Evolutionary conservation across 257 asterid genomes (phyloP), one percentile per base, ranked within the genome.

Genomic region (Solanum dulcamara): DNA sequence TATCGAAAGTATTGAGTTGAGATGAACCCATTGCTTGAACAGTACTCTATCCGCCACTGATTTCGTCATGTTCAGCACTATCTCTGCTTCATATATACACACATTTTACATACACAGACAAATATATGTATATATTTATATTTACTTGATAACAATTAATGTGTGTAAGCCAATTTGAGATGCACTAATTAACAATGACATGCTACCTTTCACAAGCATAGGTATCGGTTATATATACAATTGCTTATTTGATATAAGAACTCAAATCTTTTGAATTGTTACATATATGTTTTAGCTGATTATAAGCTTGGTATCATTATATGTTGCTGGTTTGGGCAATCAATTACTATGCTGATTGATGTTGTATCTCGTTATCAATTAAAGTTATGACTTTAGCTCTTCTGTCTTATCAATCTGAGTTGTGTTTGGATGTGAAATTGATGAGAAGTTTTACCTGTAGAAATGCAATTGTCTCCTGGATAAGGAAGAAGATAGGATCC

Each of bases 401-500:
- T 26, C 59, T 70, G 50, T 6, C 80, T 35, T 50, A 77, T 77
- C 42, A 77, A 28, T 26, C 62, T 44, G 62, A 15, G 40, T 38
- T 60, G 66, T 42, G 57, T 64, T 0, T 40, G 84, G 35, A 33
- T 66, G 48, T 81, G 14, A 81, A 33, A 57, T 30, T 50, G 28
- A 55, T 33, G 35, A 80, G 70, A 20, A 81, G 6, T 8, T 85
- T 88, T 9, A 87, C 40, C 70, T 92, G 90, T 90, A 96, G 99
- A 88, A 96, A 92, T 85, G 95, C 94, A 42, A 94, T 96, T 71
- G 94, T 94, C 51, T 86, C 94, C 86, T 96, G 99, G 99, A 87
- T 96, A 90, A 94, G 86, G 93, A 96, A 93, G 92, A 96, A 93
- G 93, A 91, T 84, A 18, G 98, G 98, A 59, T 97, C 95, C 10